phyloP scores from a whole-genome alignment of 805 yeast genomes.

The Wickerhamomyces chaumierensis region DNA sequence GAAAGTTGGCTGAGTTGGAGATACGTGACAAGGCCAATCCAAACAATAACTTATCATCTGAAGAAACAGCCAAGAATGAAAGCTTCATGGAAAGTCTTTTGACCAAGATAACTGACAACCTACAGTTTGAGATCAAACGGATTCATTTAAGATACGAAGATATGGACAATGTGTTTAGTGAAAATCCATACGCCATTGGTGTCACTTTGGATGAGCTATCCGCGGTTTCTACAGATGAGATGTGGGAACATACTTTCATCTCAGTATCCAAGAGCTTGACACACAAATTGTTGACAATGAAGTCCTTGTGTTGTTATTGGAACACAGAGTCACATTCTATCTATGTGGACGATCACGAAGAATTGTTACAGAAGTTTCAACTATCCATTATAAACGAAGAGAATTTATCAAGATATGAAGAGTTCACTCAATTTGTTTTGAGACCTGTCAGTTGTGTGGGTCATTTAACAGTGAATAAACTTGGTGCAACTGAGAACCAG shows the following conservation, averaged over 20 bases:
- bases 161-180: slow-evolving; percentile 51
- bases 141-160: slow-evolving; percentile 93
- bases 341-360: slow-evolving; percentile 34
- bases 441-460: slow-evolving; percentile 89
- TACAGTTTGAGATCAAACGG: slow-evolving; percentile 82
- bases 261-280: slow-evolving; percentile 57
- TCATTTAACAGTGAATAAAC: slow-evolving; percentile 67
- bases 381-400: slow-evolving; percentile 27
- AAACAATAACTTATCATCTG: slow-evolving; percentile 21
- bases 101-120: slow-evolving; percentile 84
- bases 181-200: slow-evolving; percentile 73
- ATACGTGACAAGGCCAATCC: slow-evolving; percentile 34
- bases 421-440: slow-evolving; percentile 41
- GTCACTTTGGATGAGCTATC: slow-evolving; percentile 75
- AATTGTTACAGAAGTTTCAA: slow-evolving; percentile 37
- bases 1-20: slow-evolving; percentile 56
- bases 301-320: slow-evolving; percentile 74
- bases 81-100: slow-evolving; percentile 78
- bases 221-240: slow-evolving; percentile 78
- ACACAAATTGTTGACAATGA: slow-evolving; percentile 65
- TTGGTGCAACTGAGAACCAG: slow-evolving; percentile 52
- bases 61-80: slow-evolving; percentile 46
- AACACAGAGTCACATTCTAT: slow-evolving; percentile 53
- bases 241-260: slow-evolving; percentile 81
- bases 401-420: slow-evolving; percentile 21